Conservation (phyloP, 1,139 yeast genomes). For the Candida sp. region DNA sequence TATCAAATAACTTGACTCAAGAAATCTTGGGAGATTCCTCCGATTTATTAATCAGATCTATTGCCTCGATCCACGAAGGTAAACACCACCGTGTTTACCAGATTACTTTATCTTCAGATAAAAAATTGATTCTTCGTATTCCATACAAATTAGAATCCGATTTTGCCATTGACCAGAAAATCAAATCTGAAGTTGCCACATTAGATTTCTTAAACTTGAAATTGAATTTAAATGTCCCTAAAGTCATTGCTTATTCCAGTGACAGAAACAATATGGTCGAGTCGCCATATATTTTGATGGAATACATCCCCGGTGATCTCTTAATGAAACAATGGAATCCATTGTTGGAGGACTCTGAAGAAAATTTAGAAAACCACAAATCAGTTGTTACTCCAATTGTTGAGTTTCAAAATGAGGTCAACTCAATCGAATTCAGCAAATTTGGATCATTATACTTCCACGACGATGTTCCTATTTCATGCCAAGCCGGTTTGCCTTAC, state of each 20-base stretch:
- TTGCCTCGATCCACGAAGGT: constrained; percentile 89
- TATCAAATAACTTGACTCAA: constrained; percentile 43
- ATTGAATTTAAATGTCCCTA: constrained; percentile 60
- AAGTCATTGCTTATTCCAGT: constrained; percentile 69
- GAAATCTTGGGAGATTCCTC: constrained; percentile 43
- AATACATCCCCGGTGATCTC: constrained; percentile 71
- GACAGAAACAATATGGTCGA: constrained; percentile 59
- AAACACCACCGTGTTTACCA: constrained; percentile 87
- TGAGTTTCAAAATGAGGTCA: constrained; percentile 53
- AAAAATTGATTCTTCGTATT: constrained; percentile 69
- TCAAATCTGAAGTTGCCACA: constrained; percentile 92
- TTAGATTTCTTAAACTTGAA: constrained; percentile 70
- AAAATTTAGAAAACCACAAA: constrained; percentile 39
- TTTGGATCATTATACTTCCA: constrained; percentile 81
- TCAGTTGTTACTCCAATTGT: constrained; percentile 61
- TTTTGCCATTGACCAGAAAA: constrained; percentile 58
- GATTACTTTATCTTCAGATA: constrained; percentile 59
- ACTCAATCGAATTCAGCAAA: constrained; percentile 56
- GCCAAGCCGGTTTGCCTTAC: constrained; percentile 51
- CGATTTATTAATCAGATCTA: constrained; percentile 56
- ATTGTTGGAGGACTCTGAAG: constrained; percentile 38
- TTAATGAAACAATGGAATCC: constrained; percentile 94
- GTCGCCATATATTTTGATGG: constrained; percentile 78
- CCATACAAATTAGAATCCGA: constrained; percentile 76
- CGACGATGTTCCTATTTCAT: constrained; percentile 50